A percentile compares a stretch with the other conserved stretches of the same genome.
phyloP scores from a whole-genome alignment of 805 yeast genomes.

The Kazachstania taianensis region DNA sequence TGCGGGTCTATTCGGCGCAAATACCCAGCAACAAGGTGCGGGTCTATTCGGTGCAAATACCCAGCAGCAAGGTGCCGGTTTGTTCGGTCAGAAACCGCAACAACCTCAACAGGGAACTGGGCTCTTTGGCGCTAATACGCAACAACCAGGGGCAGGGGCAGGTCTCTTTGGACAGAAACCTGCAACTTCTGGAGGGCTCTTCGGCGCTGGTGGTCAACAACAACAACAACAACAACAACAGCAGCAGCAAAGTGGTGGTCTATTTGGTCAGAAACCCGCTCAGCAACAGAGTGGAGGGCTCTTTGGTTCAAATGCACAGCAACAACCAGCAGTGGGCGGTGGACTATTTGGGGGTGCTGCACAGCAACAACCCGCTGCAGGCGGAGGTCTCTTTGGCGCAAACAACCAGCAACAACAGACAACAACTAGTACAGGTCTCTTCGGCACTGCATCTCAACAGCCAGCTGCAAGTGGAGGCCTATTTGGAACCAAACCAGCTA shows the following conservation, averaged over 20 bases:
- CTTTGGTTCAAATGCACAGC: slow-evolving; percentile 9
- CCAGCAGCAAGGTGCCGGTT: slow-evolving; percentile 17
- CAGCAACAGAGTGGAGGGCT: slow-evolving; percentile 2
- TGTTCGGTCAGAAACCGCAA: slow-evolving; percentile 23
- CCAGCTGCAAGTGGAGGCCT: slow-evolving; percentile 7
- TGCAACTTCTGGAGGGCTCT: slow-evolving; percentile 34
- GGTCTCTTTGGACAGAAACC: slow-evolving; percentile 30
- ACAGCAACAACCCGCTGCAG: slow-evolving; percentile 16
- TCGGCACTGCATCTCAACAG: slow-evolving; percentile 22
- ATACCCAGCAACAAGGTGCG: slow-evolving; percentile 7
- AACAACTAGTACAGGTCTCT: slow-evolving; percentile 9
- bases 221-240: slow-evolving; percentile 5
- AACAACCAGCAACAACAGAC: slow-evolving; percentile 5
- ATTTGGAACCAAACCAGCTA: slow-evolving; percentile 22
- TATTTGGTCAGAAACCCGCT: slow-evolving; percentile 3
- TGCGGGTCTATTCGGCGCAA: slow-evolving; percentile 37
- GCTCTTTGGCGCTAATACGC: slow-evolving; percentile 7
- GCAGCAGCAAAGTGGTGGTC: slow-evolving; percentile 12
- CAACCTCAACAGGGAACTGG: slow-evolving; percentile 18
- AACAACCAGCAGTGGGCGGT: slow-evolving; percentile 9
- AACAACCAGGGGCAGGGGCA: slow-evolving; percentile 17
- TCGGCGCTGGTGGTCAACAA: slow-evolving; percentile 23
- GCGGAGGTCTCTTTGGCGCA: slow-evolving; percentile 18
- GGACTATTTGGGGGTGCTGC: slow-evolving; percentile 26
- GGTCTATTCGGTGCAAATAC: slow-evolving; percentile 29